Evolutionary conservation across 2,329 filamentous ascomycete genomes (phyloP).

Genomic region (Thelonectria olida): DNA sequence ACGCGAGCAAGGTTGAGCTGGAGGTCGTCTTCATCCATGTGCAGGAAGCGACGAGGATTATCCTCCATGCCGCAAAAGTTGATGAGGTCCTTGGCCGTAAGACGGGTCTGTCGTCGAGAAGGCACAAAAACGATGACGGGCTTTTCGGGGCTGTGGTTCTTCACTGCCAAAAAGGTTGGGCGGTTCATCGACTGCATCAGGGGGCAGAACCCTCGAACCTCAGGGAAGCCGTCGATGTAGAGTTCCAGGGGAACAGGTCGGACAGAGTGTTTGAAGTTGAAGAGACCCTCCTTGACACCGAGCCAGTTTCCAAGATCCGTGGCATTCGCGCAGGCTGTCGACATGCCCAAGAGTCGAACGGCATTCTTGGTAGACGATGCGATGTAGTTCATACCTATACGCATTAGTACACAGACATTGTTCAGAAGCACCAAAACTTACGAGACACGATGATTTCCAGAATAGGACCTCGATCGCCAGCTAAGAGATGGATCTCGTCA

Average conservation of each 20-base stretch:
- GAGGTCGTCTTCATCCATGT: conserved; percentile 94
- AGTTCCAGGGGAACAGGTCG: conserved; percentile 95
- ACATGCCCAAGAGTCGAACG: conserved; percentile 96
- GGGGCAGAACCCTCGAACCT: conserved; percentile 93
- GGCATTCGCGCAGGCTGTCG: conserved; percentile 96
- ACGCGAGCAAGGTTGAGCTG: conserved; percentile 87
- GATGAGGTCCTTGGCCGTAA: conserved; percentile 96
- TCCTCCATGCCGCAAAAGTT: conserved; percentile 99
- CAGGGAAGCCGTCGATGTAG: conserved; percentile 97
- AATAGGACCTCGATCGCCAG: conserved; percentile 95
- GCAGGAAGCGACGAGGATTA: conserved; percentile 90
- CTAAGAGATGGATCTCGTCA: conserved; percentile 97
- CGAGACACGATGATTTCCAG: conserved; percentile 92
- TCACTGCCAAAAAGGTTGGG: conserved; percentile 95
- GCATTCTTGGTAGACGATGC: conserved; percentile 90
- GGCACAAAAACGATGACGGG: conserved; percentile 99
- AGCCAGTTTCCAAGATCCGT: conserved; percentile 95
- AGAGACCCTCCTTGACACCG: conserved; percentile 92
- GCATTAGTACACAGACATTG: background rate
- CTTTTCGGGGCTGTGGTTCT: conserved; percentile 94
- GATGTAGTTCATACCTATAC: conserved; percentile 95
- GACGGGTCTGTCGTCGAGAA: conserved; percentile 90
- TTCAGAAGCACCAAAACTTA: conserved; percentile 35
- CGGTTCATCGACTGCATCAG: conserved; percentile 99
- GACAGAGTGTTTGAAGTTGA: conserved; percentile 97